Base-by-base conservation (phyloP, 2,329 filamentous ascomycete genomes). In the Cyphellophora attinorum region DNA sequence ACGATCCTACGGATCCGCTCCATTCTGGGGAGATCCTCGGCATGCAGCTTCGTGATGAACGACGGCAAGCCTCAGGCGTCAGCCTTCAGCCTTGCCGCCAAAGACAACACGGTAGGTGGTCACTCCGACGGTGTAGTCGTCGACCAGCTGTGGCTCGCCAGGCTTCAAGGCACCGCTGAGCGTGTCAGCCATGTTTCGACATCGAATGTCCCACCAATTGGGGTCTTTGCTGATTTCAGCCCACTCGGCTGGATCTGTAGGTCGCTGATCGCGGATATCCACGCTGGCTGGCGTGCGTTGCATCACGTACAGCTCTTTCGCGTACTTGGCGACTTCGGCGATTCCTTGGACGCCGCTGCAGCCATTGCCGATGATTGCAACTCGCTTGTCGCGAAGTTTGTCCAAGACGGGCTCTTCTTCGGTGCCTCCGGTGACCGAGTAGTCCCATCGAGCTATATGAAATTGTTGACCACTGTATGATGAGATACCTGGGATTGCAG, bases 1-100 rank as follows among this genome's bases (percentile, higher is more conserved):
- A 67, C 58, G 2, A 68, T 61, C 3, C 51, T 51, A 2, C 71
- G 65, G n/a, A 70, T 50, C 2, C 50, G 40, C n/a, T 72, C 61
- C 15, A 57, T 51, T 13, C 56, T 54, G 0, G 58, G 53, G 2
- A 56, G 38, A 42, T 76, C 72, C 1, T 60, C 29, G 8, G 34
- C 23, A 19, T 43, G 31, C 27, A 49, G 38, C 15, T 25, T 19
- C 3, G 41, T 29, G 4, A 50, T 52, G 3, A 38, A 34, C 12
- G 16, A 8, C 4, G 29, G 33, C 11, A 33, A 28, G 10, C 17
- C 17, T n/a, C 36, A 29, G 10, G 33, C 15, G 11, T 29, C 29
- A 11, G 11, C 14, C 4, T 33, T 27, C 14, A 12, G 21, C n/a
- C 19, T 25, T 29, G 3, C 33, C 37, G 15, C 31, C 31, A 5